phyloP scores from a whole-genome alignment of 805 yeast genomes.

The Cyberlindnera euphorbiae region DNA sequence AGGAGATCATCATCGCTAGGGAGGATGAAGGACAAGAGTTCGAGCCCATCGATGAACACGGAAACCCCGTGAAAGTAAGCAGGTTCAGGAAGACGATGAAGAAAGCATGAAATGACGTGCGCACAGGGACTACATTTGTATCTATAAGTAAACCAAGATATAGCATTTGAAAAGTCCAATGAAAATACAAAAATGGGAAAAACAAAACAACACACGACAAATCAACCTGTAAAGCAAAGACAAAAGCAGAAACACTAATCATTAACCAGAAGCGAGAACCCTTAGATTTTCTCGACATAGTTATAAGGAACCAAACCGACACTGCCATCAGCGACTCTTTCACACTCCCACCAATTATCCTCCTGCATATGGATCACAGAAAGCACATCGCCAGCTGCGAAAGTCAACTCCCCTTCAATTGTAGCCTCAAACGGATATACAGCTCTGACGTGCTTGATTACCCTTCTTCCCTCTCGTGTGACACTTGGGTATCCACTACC shows the following conservation, averaged over 20 bases:
- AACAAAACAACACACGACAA: too few relatives aligned
- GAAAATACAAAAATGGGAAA: too few relatives aligned
- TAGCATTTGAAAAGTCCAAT: too few relatives aligned
- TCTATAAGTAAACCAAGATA: not conserved
- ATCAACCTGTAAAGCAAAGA: too few relatives aligned
- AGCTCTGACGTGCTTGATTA: slow-evolving; percentile 49
- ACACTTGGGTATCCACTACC: slow-evolving; percentile 38
- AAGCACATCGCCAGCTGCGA: slow-evolving; percentile 52
- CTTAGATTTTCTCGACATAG: too few relatives aligned
- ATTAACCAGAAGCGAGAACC: too few relatives aligned
- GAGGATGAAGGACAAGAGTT: slow-evolving; percentile 48
- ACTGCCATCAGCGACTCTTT: slow-evolving; percentile 36
- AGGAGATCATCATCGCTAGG: slow-evolving; percentile 16
- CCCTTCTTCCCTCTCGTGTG: slow-evolving; percentile 50
- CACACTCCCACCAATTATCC: slow-evolving; percentile 77
- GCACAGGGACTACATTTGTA: not conserved
- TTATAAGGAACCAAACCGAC: slow-evolving; percentile 63
- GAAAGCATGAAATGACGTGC: not conserved
- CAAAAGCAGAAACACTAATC: too few relatives aligned
- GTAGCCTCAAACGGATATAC: slow-evolving; percentile 54
- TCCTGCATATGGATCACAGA: slow-evolving; percentile 53
- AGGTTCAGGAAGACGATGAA: slow-evolving; percentile 49
- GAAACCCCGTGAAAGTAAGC: slow-evolving; percentile 56
- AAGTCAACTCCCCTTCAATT: slow-evolving; percentile 55
- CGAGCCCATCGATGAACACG: slow-evolving; percentile 65